Evolutionary conservation across 2,329 filamentous ascomycete species (phyloP), one percentile per base, ranked within the genome.

Genomic region (Fusarium abutilonis): DNA sequence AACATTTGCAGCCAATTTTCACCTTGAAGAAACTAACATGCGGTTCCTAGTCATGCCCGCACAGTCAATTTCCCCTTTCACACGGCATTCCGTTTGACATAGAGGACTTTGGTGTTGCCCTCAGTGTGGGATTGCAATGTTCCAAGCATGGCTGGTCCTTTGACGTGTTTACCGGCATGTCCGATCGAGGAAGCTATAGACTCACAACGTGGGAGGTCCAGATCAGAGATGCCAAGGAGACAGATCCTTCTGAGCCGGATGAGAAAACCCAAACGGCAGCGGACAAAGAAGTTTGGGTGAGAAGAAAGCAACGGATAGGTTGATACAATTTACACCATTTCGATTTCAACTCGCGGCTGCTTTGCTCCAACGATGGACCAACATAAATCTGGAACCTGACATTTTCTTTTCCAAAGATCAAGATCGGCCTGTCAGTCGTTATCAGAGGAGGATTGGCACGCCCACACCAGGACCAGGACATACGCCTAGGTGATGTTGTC

Each of bases 141-240:
- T 86, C 88, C 0, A 89, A 89, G 61, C 88, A 91, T 60, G 84
- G 80, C 5, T 91, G 89, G 89, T 88, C 86, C 0, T 91, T 91
- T 72, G 89, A 91, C 69, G 67, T 91, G 3, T 83, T 86, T 48
- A 84, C 87, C 0, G 89, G 89, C 0, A 78, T 78, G 66, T 81
- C 80, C 1, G 89, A 91, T 70, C 81, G 87, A 0, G 87, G 83
- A 1, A 83, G 75, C 41, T 91, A 91, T 68, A 82, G 77, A 56
- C 76, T 91, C 9, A 81, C 81, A 19, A 74, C 88, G 0, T 90
- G 87, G 86, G 87, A 90, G 62, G 81, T 88, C 0, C 79, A 90
- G 57, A 48, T 87, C 9, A 78, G 85, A 11, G 66, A 74, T 7
- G 13, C 57, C 0, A 51, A 66, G 8, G 56, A 46, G 0, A 13